These are phyloP conservation scores for Casuarina cunninghamiana DNA, from an alignment of 306 rosid species.

Conservation along the genomic window DNA sequence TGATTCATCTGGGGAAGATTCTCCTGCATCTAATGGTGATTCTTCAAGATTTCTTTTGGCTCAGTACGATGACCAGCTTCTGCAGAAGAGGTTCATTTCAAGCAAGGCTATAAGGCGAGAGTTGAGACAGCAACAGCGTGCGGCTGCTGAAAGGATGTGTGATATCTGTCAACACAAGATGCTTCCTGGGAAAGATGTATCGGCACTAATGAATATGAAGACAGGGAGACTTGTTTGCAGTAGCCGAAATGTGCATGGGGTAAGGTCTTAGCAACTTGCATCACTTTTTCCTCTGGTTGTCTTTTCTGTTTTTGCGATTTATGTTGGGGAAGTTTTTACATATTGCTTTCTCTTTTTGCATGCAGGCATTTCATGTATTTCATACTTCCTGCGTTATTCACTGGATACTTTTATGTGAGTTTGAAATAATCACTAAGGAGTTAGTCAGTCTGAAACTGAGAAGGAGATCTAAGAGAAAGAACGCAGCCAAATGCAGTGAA, in stretches of 20 bases:
- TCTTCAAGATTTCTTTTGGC: conserved; percentile 42
- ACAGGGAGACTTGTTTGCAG: conserved; percentile 79
- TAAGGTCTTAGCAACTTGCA: conserved; percentile 34
- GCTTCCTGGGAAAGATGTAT: conserved; percentile 94
- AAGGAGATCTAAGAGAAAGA: conserved; percentile 53
- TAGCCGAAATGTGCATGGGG: conserved; percentile 83
- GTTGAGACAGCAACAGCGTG: conserved; percentile 70
- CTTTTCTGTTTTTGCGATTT: conserved; percentile 6
- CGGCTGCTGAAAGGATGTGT: conserved; percentile 80
- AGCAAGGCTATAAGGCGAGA: conserved; percentile 71
- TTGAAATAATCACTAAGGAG: conserved; percentile 50
- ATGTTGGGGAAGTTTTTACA: conserved; percentile 1
- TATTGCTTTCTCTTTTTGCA: conserved; percentile 3
- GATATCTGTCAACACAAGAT: conserved; percentile 88
- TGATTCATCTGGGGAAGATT: conserved; percentile 64
- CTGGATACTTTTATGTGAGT: conserved; percentile 83
- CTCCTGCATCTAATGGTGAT: conserved; percentile 48
- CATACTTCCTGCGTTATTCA: conserved; percentile 81
- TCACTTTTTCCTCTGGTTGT: conserved; percentile 6
- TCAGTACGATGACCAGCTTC: conserved; percentile 51
- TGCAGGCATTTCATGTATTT: conserved; percentile 86
- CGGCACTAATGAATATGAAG: conserved; percentile 72
- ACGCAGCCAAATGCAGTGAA: conserved; percentile 37
- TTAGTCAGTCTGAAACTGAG: conserved; percentile 42
- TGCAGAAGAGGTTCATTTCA: conserved; percentile 51